Percentiles rank a stretch among this genome's conserved stretches.
These are phyloP conservation scores for Microbotryum silenes-acaulis DNA, from an alignment of 1,284 basidiomycete species.

Conservation along the genomic window DNA sequence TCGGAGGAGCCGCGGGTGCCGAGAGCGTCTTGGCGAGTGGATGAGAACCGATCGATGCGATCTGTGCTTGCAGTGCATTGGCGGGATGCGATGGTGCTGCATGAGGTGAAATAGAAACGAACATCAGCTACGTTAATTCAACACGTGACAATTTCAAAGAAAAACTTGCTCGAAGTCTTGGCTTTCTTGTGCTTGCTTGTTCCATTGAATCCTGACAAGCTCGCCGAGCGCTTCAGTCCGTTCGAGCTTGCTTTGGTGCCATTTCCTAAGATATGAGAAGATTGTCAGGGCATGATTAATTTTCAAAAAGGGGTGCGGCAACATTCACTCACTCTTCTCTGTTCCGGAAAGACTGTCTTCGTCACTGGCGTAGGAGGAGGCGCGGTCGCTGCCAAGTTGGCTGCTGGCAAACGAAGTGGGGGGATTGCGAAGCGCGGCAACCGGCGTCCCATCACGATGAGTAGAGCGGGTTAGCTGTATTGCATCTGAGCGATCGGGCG, in stretches of 20 bases:
- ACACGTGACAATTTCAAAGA: neutral
- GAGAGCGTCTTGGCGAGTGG: conserved; percentile 28
- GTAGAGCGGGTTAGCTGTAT: no score
- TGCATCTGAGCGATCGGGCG: no score
- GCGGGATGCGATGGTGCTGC: neutral
- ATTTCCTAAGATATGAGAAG: neutral
- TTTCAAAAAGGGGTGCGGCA: no score
- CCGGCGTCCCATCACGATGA: no score
- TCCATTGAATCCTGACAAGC: neutral
- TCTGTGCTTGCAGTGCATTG: conserved; percentile 4
- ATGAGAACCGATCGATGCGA: conserved; percentile 19
- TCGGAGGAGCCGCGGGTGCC: conserved; percentile 15
- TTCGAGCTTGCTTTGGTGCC: conserved; percentile 3
- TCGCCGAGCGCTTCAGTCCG: conserved; percentile 12
- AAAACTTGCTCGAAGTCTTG: conserved; percentile 5
- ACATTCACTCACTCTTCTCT: neutral
- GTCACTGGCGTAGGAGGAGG: no score
- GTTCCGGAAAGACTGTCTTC: neutral
- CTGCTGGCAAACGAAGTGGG: no score
- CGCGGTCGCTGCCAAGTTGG: no score
- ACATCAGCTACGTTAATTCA: no score
- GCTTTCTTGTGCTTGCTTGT: conserved; percentile 20
- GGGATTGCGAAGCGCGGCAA: no score
- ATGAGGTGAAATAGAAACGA: neutral
- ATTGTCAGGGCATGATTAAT: no score